Base-by-base conservation (phyloP, 768 basidiomycete species). In the Suillus clintonianus region DNA sequence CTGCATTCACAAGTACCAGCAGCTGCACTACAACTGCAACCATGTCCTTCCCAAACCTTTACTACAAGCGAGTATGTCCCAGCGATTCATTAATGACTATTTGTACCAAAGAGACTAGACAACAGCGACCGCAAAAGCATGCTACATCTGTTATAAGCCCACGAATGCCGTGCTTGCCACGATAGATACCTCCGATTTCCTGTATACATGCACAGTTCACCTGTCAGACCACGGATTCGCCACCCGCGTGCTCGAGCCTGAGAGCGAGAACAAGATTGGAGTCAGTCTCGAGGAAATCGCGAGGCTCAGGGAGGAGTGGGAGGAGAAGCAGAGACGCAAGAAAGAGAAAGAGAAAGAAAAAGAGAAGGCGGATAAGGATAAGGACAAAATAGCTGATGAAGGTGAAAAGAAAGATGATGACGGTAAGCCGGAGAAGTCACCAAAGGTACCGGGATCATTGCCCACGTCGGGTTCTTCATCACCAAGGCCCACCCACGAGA, bases 81-180 rank as follows among this genome's bases (percentile, higher is more conserved):
- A 54, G 5, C 30, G 13, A 6, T 56, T 22, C 59, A 61, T 65
- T 60, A 24, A 63, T 43, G 59, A 51, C 57, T 32, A 48, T 48
- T 42, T 56, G 19, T 27, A 39, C 42, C 17, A 30, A 45, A 60
- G 56, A 48, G 59, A 51, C 24, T 73, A 96, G 94, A 86, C 89
- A 48, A 86, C 88, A 60, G 94, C 83, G 37, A 95, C 94, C 2
- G 78, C 89, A 9, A 89, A 86, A 74, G 82, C 90, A 19, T 97
- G 92, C 71, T 92, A 82, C 74, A 79, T 91, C 56, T 94, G 95
- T 80, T 85, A 83, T 74, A 88, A 89, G 70, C 91, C 91, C 9
- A 94, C 94, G 0, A 86, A 85, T 22, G 91, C 85, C 14, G 95
- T 96, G 36, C 86, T 97, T 24, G 91, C 94, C 24, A 97, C 94